A percentile compares a stretch with the other conserved stretches of the same genome.
phyloP scores from a whole-genome alignment of 2,329 filamentous ascomycete species.

The Samsoniella hepiali region DNA sequence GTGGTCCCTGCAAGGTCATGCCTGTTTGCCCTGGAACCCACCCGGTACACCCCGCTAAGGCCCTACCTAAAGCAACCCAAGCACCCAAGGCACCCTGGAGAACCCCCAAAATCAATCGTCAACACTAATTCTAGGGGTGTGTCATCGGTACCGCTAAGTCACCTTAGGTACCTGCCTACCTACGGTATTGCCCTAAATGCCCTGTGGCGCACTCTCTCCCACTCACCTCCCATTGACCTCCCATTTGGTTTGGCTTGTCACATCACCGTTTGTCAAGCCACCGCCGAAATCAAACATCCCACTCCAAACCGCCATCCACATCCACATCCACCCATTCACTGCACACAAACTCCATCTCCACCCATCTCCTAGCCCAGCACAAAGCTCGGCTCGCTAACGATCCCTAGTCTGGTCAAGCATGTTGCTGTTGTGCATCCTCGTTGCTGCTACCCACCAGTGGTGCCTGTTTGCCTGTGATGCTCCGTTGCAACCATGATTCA shows the following conservation, averaged over 20 bases:
- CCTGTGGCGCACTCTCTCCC: background rate
- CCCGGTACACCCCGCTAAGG: background rate
- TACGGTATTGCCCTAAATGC: background rate
- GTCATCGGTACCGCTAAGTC: no score
- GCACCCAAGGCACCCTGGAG: background rate
- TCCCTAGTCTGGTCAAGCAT: background rate
- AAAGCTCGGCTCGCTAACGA: conserved; percentile 2
- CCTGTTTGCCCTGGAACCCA: background rate
- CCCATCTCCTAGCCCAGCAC: background rate
- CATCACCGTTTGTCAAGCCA: background rate
- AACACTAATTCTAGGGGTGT: background rate
- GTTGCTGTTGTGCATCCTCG: background rate
- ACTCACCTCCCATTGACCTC: background rate
- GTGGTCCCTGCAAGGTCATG: conserved; percentile 1
- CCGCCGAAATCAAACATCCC: background rate
- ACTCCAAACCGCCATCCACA: background rate
- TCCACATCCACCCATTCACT: background rate
- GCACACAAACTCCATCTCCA: background rate
- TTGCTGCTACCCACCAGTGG: background rate
- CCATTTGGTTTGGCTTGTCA: background rate
- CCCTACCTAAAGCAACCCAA: background rate
- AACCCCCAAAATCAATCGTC: background rate
- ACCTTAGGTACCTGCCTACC: no score
- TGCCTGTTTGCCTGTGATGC: background rate
- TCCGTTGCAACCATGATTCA: background rate